Conservation (phyloP, 1,284 basidiomycete genomes). For the Grifola frondosa region DNA sequence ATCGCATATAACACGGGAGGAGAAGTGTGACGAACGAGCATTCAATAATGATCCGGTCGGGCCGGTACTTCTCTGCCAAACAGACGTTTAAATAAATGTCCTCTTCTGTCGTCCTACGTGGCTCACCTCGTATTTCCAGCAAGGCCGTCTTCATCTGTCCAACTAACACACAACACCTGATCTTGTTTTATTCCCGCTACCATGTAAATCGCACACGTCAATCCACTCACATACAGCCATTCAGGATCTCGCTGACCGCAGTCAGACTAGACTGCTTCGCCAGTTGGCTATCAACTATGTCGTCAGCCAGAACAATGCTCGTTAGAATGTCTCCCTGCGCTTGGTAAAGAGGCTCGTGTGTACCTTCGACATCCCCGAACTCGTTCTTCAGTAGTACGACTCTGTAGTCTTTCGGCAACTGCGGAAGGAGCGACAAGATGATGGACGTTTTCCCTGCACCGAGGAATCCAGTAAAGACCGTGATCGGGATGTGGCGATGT, state of each 20-base stretch:
- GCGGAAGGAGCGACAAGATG: conserved; percentile 80
- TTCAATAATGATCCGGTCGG: conserved; percentile 90
- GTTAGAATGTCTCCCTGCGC: no score
- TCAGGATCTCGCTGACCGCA: conserved; percentile 87
- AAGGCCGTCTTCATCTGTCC: conserved; percentile 90
- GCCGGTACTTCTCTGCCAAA: conserved; percentile 69
- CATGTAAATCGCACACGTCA: no score
- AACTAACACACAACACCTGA: conserved; percentile 86
- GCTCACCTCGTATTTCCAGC: conserved; percentile 76
- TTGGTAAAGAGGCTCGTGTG: no score
- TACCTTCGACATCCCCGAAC: conserved; percentile 81
- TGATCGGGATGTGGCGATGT: conserved; percentile 63
- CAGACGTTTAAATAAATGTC: not conserved
- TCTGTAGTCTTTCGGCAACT: conserved; percentile 79
- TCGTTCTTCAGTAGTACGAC: conserved; percentile 89
- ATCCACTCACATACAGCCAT: conserved; percentile 80
- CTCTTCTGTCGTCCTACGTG: not conserved
- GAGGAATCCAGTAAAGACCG: conserved; percentile 84
- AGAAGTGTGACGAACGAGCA: conserved; percentile 64
- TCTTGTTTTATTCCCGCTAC: no score
- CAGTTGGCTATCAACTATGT: conserved; percentile 80
- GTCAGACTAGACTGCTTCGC: conserved; percentile 80
- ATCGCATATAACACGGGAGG: not conserved
- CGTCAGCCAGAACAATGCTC: not conserved
- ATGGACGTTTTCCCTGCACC: conserved; percentile 69